Percentiles rank a stretch among this genome's conserved stretches.
phyloP scores from a whole-genome alignment of 2,329 filamentous ascomycete genomes.

The Proliferodiscus dingleyae region DNA sequence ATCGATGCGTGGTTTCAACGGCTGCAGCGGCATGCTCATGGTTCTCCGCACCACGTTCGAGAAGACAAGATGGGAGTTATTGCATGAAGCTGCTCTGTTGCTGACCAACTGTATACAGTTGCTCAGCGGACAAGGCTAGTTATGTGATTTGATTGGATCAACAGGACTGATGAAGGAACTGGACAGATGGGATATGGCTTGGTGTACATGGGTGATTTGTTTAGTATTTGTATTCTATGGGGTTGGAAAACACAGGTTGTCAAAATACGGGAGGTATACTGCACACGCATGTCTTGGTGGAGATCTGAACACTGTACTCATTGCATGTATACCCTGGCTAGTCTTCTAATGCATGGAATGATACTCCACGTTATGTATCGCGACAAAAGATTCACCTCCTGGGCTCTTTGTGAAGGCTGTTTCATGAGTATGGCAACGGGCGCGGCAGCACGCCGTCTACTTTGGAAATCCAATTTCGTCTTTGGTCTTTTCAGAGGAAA shows the following conservation, averaged over 20 bases:
- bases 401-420: too few species aligned
- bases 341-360: too few species aligned
- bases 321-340: too few species aligned
- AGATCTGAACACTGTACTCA: too few species aligned
- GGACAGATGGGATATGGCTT: neutral
- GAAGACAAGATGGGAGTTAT: constrained; percentile 82
- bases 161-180: neutral
- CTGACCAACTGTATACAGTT: constrained; percentile 73
- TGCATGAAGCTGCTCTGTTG: constrained; percentile 79
- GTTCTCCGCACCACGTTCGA: constrained; percentile 77
- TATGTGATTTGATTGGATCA: neutral
- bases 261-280: too few species aligned
- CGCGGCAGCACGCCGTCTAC: too few species aligned
- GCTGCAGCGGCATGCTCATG: constrained; percentile 74
- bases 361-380: too few species aligned
- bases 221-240: constrained; percentile 2
- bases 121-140: constrained; percentile 15
- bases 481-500: too few species aligned
- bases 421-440: too few species aligned
- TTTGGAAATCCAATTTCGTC: too few species aligned
- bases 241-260: neutral
- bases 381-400: too few species aligned
- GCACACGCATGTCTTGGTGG: too few species aligned
- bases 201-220: neutral
- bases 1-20: constrained; percentile 69